Conservation (phyloP, 2,329 filamentous ascomycete genomes). For the Monosporascus sp. region DNA sequence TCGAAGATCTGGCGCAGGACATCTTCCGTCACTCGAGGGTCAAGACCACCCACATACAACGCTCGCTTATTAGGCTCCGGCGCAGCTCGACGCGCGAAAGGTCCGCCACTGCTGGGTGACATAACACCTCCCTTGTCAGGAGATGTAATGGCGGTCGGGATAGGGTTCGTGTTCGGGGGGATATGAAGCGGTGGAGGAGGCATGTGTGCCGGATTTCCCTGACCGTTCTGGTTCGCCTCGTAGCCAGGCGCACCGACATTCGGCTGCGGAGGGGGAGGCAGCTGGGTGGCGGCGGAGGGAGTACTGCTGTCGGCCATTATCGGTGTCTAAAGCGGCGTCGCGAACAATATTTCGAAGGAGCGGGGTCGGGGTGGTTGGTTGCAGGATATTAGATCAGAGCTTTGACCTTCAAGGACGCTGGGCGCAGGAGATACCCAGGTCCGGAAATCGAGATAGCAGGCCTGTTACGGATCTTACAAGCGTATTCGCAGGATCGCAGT, state of each 20-base stretch:
- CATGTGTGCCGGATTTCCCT: slow-evolving; percentile 71
- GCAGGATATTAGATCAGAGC: slow-evolving; percentile 4
- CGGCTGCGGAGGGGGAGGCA: slow-evolving; percentile 65
- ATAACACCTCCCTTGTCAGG: slow-evolving; percentile 66
- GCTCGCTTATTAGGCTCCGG: slow-evolving; percentile 98
- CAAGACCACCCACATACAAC: slow-evolving; percentile 90
- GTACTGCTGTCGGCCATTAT: slow-evolving; percentile 75
- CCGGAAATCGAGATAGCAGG: not conserved
- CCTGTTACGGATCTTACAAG: not conserved
- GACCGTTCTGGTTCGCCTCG: slow-evolving; percentile 69
- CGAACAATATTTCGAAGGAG: not conserved
- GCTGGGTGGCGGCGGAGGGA: slow-evolving; percentile 57
- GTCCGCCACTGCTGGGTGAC: slow-evolving; percentile 78
- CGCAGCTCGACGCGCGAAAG: slow-evolving; percentile 81
- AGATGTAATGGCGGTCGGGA: slow-evolving; percentile 87
- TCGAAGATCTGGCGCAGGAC: slow-evolving; percentile 97
- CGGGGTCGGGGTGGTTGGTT: slow-evolving; percentile 3
- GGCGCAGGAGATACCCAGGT: not conserved
- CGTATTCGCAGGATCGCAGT: not conserved
- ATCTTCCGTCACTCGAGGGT: slow-evolving; percentile 93
- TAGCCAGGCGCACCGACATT: slow-evolving; percentile 71
- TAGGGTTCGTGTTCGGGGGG: slow-evolving; percentile 92
- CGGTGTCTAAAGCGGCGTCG: slow-evolving; percentile 19
- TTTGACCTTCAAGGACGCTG: not conserved
- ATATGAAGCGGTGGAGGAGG: slow-evolving; percentile 89